A percentile compares a stretch with the other conserved stretches of the same genome.
phyloP scores from a whole-genome alignment of 2,329 filamentous ascomycete genomes.

The Zymoseptoria ardabiliae region DNA sequence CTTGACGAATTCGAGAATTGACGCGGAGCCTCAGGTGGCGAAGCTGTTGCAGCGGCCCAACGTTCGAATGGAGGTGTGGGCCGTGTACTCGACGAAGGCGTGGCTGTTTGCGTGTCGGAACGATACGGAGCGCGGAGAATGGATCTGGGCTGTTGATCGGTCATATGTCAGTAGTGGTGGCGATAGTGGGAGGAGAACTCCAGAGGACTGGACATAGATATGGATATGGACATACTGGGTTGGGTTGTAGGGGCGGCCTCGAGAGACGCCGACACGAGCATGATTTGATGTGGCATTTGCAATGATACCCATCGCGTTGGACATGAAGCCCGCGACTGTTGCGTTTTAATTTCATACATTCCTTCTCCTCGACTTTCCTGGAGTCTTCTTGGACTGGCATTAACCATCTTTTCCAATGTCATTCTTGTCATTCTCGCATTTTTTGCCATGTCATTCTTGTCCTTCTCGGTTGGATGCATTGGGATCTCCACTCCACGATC shows the following conservation, averaged over 20 bases:
- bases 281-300: neutral
- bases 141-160: slow-evolving; percentile 93
- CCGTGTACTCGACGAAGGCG: slow-evolving; percentile 89
- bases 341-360: neutral
- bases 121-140: slow-evolving; percentile 90
- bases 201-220: slow-evolving; percentile 8
- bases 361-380: neutral
- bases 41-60: slow-evolving; percentile 52
- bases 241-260: neutral
- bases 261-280: neutral
- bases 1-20: slow-evolving; percentile 80
- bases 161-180: slow-evolving; percentile 48
- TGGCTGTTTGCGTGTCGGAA: slow-evolving; percentile 88
- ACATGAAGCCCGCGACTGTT: neutral
- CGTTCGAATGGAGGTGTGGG: slow-evolving; percentile 58
- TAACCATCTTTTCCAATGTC: neutral
- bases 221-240: neutral
- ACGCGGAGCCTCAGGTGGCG: slow-evolving; percentile 82
- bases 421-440: neutral
- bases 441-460: neutral
- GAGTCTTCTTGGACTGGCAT: neutral
- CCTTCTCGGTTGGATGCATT: neutral
- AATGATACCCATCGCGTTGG: slow-evolving; percentile 8
- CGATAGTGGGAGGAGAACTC: slow-evolving; percentile 15
- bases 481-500: neutral